phyloP scores from a whole-genome alignment of 2,329 filamentous ascomycete genomes.

The Penicillium sclerotigenum region DNA sequence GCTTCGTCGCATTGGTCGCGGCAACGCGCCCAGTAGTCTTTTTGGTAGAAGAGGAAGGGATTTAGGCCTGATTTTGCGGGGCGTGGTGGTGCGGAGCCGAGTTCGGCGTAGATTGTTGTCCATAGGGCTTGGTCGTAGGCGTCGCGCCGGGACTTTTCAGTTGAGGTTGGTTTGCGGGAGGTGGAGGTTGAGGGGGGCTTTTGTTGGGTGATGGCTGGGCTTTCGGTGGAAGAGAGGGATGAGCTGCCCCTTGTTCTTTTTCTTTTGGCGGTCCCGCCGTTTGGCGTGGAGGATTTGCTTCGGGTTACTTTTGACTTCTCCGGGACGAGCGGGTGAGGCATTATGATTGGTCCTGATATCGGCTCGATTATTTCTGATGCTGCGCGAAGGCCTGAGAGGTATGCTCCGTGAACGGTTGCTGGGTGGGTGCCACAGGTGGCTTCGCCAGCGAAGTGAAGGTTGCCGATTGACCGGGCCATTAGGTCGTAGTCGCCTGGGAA shows the following conservation, averaged over 20 bases:
- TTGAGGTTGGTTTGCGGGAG: constrained; percentile 12
- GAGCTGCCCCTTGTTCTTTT: not conserved
- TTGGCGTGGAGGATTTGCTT: constrained; percentile 28
- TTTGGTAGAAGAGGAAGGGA: constrained; percentile 86
- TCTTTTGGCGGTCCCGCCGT: constrained; percentile 5
- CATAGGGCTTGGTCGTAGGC: constrained; percentile 59
- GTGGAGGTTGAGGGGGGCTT: constrained; percentile 10
- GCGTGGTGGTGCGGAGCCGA: constrained; percentile 72
- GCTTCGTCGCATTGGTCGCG: constrained; percentile 67
- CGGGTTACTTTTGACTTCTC: constrained; percentile 48
- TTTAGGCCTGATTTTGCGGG: constrained; percentile 74
- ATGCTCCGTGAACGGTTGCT: constrained; percentile 94
- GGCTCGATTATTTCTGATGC: constrained; percentile 80
- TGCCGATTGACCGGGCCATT: constrained; percentile 81
- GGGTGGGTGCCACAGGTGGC: constrained; percentile 95
- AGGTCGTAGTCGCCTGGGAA: constrained; percentile 83
- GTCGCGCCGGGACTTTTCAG: constrained; percentile 37
- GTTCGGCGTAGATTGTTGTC: constrained; percentile 54
- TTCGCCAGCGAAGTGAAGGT: constrained; percentile 92
- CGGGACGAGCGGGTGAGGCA: constrained; percentile 71
- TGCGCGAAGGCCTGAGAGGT: constrained; percentile 85
- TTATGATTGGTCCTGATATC: constrained; percentile 74
- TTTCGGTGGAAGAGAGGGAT: constrained; percentile 17
- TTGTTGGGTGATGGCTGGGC: constrained; percentile 15
- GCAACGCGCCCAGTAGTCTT: constrained; percentile 62